Base-by-base conservation (phyloP, 441 rosid genomes). In the Breynia disticha region DNA sequence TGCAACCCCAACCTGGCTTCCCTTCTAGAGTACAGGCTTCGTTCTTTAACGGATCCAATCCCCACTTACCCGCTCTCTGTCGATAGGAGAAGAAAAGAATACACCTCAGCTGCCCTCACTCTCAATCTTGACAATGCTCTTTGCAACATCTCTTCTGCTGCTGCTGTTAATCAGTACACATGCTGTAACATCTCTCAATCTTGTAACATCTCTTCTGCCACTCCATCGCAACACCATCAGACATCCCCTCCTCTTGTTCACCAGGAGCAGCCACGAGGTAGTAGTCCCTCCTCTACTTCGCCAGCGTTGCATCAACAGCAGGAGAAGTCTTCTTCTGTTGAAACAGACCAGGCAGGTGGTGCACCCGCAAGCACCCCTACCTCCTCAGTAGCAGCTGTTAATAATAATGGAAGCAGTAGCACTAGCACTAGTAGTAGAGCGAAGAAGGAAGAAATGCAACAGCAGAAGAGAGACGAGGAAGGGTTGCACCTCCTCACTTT, bases 1-100 rank as follows among this genome's bases (percentile, higher is more conserved):
- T 86, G 91, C 63, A 91, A 91, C 73, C 96, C 98, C 24, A 81
- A 77, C 69, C 89, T 91, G 1, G 98, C 95, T 15, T 72, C 87
- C 42, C 82, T 87, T 41, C 79, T 91, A 7, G 98, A 91, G 74
- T 70, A 79, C 66, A 69, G 94, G 55, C 94, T 91, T n/a, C 84
- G 89, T 3, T 78, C 83, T 46, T 77, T 91, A 16, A 62, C 78
- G 43, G 90, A 90, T 10, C 82, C 67, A 0, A 39, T 49, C 6
- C 63, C 67, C 14, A 46, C 20, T 54, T 57, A 45, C 17, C 43
- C 53, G 0, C 14, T 37, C 19, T n/a, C 81, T 49, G 59, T 65
- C 50, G 73, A 70, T 52, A 62, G 64, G 52, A 52, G 72, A 52
- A 50, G 66, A 38, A 64, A 64, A 46, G 71, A 70, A 4, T 60